Evolutionary conservation across 73 alveolate genomes (phyloP).

Genomic region (Stentor coeruleus): DNA sequence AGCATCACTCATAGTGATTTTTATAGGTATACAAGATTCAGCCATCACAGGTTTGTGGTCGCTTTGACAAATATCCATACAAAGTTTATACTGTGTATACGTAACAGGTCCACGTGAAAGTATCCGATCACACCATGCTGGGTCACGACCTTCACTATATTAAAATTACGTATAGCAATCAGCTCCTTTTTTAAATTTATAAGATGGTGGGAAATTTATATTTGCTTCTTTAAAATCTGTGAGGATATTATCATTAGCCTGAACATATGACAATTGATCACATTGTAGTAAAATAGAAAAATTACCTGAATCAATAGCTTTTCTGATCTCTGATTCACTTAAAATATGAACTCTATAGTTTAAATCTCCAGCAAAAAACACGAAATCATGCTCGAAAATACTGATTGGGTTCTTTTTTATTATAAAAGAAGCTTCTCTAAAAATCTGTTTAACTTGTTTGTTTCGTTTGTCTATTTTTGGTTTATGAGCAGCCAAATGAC

Average conservation of each 20-base stretch:
- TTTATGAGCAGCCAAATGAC: slow-evolving; percentile 19
- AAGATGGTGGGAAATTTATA: background rate
- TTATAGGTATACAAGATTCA: too few relatives aligned
- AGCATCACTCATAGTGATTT: too few relatives aligned
- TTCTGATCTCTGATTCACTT: background rate
- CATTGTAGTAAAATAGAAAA: background rate
- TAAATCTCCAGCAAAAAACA: slow-evolving; percentile 11
- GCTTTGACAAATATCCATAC: background rate
- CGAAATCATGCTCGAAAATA: slow-evolving; percentile 13
- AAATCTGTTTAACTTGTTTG: background rate
- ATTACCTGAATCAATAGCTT: background rate
- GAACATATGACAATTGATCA: background rate
- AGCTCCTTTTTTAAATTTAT: background rate
- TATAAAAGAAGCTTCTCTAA: background rate
- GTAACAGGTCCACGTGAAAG: background rate
- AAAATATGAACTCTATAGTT: slow-evolving; percentile 8
- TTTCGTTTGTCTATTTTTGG: background rate
- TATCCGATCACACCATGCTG: slow-evolving; percentile 21
- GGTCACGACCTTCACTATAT: background rate
- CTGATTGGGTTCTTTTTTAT: background rate
- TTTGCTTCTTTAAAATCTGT: slow-evolving; percentile 7
- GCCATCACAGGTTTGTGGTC: slow-evolving; percentile 17
- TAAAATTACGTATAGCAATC: background rate
- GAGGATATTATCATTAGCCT: background rate
- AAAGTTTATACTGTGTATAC: background rate